Base-by-base conservation (phyloP, 169 alveolate genomes). In the Babesia gibsoni region DNA sequence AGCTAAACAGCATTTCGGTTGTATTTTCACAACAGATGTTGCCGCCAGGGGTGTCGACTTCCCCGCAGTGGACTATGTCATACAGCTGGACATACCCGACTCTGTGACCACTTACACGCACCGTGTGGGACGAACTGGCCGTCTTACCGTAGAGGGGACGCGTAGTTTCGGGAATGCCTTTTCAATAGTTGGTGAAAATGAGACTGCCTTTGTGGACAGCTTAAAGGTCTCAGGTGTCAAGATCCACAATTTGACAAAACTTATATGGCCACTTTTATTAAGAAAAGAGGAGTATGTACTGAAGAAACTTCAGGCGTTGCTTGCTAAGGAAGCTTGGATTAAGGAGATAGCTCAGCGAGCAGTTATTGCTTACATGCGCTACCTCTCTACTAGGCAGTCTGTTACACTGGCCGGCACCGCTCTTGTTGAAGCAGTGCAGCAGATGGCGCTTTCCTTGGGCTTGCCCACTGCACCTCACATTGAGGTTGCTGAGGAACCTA, bases 31-130 rank as follows among this genome's bases (percentile, higher is more conserved):
- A 41, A 95, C 99, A 3, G 99, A 97, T 84, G 84, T 96, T 16
- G 98, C 99, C 4, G 91, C 99, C 18, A 89, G 99, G 67, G 99
- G 99, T 9, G 84, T 97, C 20, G 99, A 97, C 90, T 96, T 96
- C 87, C 99, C 99, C 4, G 73, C 86, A 23, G 97, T 97, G 10
- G 97, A 95, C 73, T 94, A 97, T 94, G 98, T 98, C 8, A 88
- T 98, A 36, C 96, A 96, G 85, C 88, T 93, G 25, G 98, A 96
- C 73, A 91, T 96, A 29, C 99, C 99, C 0, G 98, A 94, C 53
- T 95, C 96, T 67, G 88, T 92, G 1, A 91, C 90, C 30, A 95
- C 96, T 27, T 98, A 98, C 80, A 90, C 97, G 29, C 99, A 96
- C 81, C 88, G 99, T 82, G 97, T 96, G 23, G 99, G 99, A 35